These are phyloP conservation scores for Cutaneotrichosporon curvatum DNA, from an alignment of 1,284 basidiomycete species.

Conservation along the genomic window DNA sequence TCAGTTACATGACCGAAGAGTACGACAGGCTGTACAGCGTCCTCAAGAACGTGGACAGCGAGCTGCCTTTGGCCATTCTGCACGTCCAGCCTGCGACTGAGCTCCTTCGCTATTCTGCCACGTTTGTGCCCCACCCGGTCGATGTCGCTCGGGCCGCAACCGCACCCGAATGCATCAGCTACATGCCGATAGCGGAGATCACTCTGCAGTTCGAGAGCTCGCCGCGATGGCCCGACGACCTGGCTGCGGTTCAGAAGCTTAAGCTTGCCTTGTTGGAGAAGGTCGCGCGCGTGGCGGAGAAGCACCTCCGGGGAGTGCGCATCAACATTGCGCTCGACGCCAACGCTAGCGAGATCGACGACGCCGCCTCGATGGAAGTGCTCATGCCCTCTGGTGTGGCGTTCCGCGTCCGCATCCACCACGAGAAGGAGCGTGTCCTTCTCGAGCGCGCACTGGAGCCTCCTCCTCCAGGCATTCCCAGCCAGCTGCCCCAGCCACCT, in stretches of 20 bases:
- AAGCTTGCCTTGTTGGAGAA: constrained; percentile 88
- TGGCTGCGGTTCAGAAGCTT: constrained; percentile 85
- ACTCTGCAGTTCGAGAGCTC: constrained; percentile 85
- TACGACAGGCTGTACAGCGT: constrained; percentile 73
- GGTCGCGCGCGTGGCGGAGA: constrained; percentile 60
- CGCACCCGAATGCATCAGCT: constrained; percentile 54
- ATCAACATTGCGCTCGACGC: constrained; percentile 53
- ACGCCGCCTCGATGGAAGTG: constrained; percentile 69
- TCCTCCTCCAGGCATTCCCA: constrained; percentile 26
- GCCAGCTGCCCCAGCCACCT: constrained; percentile 37
- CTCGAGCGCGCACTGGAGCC: constrained; percentile 60
- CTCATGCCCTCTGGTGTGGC: constrained; percentile 77
- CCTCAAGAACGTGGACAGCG: constrained; percentile 70
- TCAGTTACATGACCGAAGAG: constrained; percentile 67
- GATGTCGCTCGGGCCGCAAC: constrained; percentile 45
- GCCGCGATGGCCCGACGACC: constrained; percentile 89
- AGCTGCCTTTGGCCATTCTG: constrained; percentile 71
- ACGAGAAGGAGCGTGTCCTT: constrained; percentile 75
- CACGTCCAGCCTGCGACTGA: constrained; percentile 65
- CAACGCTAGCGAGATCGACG: constrained; percentile 57
- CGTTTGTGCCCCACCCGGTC: constrained; percentile 64
- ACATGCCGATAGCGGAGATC: constrained; percentile 63
- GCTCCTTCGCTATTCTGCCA: constrained; percentile 72
- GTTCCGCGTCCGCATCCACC: constrained; percentile 75
- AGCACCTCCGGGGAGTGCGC: constrained; percentile 51